phyloP scores from a whole-genome alignment of 257 asterid species.

The Plectranthus barbatus region DNA sequence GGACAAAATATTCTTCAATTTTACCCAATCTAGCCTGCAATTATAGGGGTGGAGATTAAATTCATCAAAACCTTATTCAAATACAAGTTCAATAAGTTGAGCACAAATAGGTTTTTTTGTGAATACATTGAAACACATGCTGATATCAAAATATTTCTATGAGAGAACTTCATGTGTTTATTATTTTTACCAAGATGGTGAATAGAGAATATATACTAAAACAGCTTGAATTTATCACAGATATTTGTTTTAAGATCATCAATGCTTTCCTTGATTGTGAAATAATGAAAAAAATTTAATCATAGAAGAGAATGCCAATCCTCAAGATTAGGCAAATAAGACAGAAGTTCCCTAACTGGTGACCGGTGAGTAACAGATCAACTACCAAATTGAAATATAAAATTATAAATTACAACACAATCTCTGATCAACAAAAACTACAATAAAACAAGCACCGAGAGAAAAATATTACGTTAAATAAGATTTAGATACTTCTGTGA shows the following conservation, averaged over 20 bases:
- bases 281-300: background rate
- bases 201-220: background rate
- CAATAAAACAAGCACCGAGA: too few relatives aligned
- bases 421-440: too few relatives aligned
- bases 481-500: too few relatives aligned
- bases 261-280: background rate
- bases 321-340: background rate
- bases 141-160: background rate
- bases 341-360: background rate
- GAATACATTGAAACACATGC: background rate
- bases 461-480: too few relatives aligned
- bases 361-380: background rate
- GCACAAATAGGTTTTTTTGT: background rate
- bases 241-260: background rate
- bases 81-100: background rate
- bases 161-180: background rate
- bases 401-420: background rate
- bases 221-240: background rate
- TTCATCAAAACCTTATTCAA: slow-evolving; percentile 8
- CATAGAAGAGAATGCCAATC: background rate
- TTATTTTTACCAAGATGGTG: background rate
- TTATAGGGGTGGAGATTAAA: background rate
- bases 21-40: slow-evolving; percentile 84
- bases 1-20: slow-evolving; percentile 59
- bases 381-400: background rate